These are phyloP conservation scores for Agrocybe chaxingu DNA, from an alignment of 768 basidiomycete species.

Conservation along the genomic window DNA sequence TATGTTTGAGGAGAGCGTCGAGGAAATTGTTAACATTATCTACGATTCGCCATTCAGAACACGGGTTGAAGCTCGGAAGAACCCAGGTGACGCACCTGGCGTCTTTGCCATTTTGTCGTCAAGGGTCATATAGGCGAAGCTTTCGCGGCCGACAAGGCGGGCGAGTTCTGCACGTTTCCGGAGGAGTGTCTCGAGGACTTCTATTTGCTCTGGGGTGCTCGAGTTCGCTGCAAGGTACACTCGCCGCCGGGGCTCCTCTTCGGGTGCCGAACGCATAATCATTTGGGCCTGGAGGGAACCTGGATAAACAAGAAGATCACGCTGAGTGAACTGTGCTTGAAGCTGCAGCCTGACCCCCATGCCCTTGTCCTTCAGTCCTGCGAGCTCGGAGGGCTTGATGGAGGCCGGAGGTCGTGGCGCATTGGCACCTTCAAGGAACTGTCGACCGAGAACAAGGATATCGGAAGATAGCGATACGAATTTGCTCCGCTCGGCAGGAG, in stretches of 20 bases:
- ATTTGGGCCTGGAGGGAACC: slow-evolving; percentile 89
- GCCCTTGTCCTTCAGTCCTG: slow-evolving; percentile 72
- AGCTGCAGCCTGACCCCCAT: slow-evolving; percentile 72
- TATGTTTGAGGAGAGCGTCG: slow-evolving; percentile 75
- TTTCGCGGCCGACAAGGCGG: slow-evolving; percentile 76
- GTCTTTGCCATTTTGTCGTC: slow-evolving; percentile 97
- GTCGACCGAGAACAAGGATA: slow-evolving; percentile 82
- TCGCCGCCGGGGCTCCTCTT: slow-evolving; percentile 76
- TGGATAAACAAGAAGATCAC: slow-evolving; percentile 77
- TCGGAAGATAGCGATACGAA: slow-evolving; percentile 91
- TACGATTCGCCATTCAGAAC: slow-evolving; percentile 20
- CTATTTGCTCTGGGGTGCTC: slow-evolving; percentile 71
- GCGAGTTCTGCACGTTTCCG: slow-evolving; percentile 80
- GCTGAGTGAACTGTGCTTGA: slow-evolving; percentile 75
- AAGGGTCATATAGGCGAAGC: slow-evolving; percentile 84
- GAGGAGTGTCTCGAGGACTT: slow-evolving; percentile 73
- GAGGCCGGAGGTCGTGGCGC: slow-evolving; percentile 61
- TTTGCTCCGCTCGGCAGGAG: slow-evolving; percentile 67
- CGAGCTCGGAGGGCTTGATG: slow-evolving; percentile 66
- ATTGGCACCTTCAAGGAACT: slow-evolving; percentile 72
- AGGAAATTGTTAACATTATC: slow-evolving; percentile 90
- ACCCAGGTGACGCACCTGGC: slow-evolving; percentile 70
- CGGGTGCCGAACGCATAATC: slow-evolving; percentile 86
- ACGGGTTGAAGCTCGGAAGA: slow-evolving; percentile 1
- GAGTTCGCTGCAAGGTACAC: slow-evolving; percentile 82